Percentiles rank a stretch among this genome's conserved stretches.
These are phyloP conservation scores for Xylaria intraflava DNA, from an alignment of 495 filamentous ascomycete genomes.

Conservation along the genomic window DNA sequence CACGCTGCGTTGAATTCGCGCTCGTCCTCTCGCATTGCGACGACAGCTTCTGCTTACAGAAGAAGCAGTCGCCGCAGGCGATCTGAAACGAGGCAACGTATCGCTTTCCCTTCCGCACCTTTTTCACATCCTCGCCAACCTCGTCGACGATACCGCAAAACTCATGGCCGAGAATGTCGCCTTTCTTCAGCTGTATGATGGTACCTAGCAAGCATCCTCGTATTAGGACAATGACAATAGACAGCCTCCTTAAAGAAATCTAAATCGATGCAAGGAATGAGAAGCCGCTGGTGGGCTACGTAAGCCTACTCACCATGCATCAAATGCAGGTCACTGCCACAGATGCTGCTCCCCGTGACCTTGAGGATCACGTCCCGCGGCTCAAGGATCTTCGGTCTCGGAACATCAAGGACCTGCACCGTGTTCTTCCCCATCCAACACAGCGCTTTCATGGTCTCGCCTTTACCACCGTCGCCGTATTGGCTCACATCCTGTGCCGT, in stretches of 20 bases:
- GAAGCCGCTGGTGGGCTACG: too few species aligned
- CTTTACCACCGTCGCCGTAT: conserved; percentile 36
- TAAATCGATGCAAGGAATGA: neutral
- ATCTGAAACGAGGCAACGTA: conserved; percentile 88
- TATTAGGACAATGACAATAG: neutral
- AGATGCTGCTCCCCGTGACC: conserved; percentile 80
- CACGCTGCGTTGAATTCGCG: conserved; percentile 58
- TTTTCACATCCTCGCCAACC: conserved; percentile 55
- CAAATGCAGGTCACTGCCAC: conserved; percentile 80
- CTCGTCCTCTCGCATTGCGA: conserved; percentile 79
- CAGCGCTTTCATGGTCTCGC: conserved; percentile 64
- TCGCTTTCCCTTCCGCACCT: conserved; percentile 56
- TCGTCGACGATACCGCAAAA: conserved; percentile 77
- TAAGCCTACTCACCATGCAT: conserved; percentile 57
- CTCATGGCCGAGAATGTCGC: conserved; percentile 87
- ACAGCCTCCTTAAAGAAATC: neutral
- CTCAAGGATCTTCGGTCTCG: conserved; percentile 66
- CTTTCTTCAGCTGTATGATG: conserved; percentile 67
- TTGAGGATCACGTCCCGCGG: conserved; percentile 73
- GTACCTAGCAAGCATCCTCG: conserved; percentile 28
- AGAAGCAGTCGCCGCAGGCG: conserved; percentile 68
- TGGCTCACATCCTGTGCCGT: conserved; percentile 53
- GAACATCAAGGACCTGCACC: conserved; percentile 54
- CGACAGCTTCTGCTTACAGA: conserved; percentile 66
- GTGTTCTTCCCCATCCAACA: conserved; percentile 66